Conservation (phyloP, 2,329 filamentous ascomycete genomes). For the Penicillium hordei region DNA sequence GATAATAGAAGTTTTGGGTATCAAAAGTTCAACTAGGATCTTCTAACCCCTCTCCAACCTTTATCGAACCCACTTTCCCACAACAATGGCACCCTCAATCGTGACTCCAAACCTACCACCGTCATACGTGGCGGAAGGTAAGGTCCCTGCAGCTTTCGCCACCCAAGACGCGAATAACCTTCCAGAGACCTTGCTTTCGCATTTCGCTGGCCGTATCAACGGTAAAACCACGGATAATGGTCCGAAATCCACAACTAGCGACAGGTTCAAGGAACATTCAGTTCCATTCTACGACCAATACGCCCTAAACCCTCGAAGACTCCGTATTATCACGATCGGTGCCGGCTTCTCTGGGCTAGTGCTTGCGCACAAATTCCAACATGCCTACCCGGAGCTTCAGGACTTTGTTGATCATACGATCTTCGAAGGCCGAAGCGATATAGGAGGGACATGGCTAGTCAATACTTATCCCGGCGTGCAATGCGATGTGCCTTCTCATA, state of each 20-base stretch:
- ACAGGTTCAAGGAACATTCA: background rate
- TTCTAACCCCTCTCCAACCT: background rate
- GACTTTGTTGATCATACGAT: constrained; percentile 41
- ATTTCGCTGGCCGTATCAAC: background rate
- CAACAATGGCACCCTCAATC: background rate
- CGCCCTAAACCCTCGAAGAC: constrained; percentile 25
- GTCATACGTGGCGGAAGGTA: background rate
- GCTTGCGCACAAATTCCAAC: constrained; percentile 44
- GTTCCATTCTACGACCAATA: constrained; percentile 10
- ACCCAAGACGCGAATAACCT: background rate
- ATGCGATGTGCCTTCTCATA: constrained; percentile 37
- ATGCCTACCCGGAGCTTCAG: constrained; percentile 32
- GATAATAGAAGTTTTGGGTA: background rate
- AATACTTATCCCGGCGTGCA: constrained; percentile 25
- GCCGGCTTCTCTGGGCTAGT: constrained; percentile 36
- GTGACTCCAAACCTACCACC: background rate
- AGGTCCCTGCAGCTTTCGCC: background rate
- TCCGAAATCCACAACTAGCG: background rate
- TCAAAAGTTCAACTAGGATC: background rate
- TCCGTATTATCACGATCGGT: constrained; percentile 23
- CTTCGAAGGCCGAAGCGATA: constrained; percentile 42
- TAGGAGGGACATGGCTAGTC: constrained; percentile 25
- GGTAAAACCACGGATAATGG: background rate
- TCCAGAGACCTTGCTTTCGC: background rate
- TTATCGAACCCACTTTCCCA: background rate